phyloP scores from a whole-genome alignment of 1,284 basidiomycete species.

The Termitomyces sp. region DNA sequence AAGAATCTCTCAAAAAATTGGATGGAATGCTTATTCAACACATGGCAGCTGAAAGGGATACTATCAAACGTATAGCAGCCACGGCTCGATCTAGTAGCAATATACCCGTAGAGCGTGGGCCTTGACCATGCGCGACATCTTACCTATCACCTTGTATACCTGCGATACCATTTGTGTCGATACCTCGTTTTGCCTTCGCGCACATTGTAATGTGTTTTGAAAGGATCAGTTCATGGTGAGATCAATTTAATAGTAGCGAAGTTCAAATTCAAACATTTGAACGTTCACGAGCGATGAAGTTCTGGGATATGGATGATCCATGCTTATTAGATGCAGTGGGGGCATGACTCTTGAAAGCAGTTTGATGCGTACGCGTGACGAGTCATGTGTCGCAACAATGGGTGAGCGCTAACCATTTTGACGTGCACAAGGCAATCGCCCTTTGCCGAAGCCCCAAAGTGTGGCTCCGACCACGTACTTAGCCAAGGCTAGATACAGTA shows the following conservation, averaged over 20 bases:
- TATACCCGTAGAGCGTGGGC: conserved; percentile 15
- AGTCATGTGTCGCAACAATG: not conserved
- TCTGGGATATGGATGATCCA: not conserved
- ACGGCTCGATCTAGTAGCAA: conserved; percentile 16
- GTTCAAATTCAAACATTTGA: not conserved
- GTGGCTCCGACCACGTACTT: conserved; percentile 7
- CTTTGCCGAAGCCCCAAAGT: conserved; percentile 9
- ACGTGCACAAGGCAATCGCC: not conserved
- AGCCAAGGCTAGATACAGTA: not conserved
- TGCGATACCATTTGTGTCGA: conserved; percentile 2
- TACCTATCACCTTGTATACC: not conserved
- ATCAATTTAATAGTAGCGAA: not conserved
- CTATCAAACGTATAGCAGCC: conserved; percentile 63
- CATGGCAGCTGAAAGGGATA: conserved; percentile 70
- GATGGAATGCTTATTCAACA: conserved; percentile 73
- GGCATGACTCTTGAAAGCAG: too few species aligned
- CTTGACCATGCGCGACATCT: conserved; percentile 8
- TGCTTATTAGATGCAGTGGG: too few species aligned
- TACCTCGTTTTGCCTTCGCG: not conserved
- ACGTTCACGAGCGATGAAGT: not conserved
- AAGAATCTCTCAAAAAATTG: conserved; percentile 55
- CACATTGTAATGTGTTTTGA: not conserved
- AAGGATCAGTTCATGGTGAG: not conserved
- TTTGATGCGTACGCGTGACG: not conserved
- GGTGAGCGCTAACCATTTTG: not conserved